These are phyloP conservation scores for Eutrema heterophyllum DNA, from an alignment of 345 rosid genomes.

Conservation along the genomic window DNA sequence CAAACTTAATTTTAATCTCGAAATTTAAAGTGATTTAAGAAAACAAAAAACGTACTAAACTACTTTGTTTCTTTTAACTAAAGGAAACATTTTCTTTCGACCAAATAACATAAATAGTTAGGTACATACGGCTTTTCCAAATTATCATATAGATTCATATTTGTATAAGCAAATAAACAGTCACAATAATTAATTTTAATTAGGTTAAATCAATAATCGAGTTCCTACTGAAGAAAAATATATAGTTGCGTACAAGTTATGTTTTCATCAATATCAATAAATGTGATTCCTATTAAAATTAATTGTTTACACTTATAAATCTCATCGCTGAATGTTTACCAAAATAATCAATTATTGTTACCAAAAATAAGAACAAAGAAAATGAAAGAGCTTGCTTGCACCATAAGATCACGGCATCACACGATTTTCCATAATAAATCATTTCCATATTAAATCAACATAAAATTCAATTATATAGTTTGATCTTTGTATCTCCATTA, in stretches of 20 bases:
- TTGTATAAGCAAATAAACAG: background rate
- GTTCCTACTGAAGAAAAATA: conserved; percentile 10
- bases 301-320: background rate
- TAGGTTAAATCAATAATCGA: conserved; percentile 5
- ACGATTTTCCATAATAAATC: background rate
- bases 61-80: background rate
- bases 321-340: background rate
- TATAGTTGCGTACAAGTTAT: conserved; percentile 26
- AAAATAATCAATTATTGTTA: conserved; percentile 2
- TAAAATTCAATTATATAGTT: background rate
- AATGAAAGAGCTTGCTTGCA: conserved; percentile 9
- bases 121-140: background rate
- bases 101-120: background rate
- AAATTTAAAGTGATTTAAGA: background rate
- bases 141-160: background rate
- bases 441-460: background rate
- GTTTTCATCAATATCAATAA: background rate
- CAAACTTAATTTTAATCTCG: background rate
- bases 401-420: background rate
- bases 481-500: background rate
- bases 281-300: background rate
- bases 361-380: background rate
- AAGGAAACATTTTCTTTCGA: background rate
- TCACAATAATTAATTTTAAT: background rate
- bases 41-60: background rate